A percentile compares a stretch with the other conserved stretches of the same genome.
Evolutionary conservation across 139 green algal species (phyloP).

Genomic region (Micractinium conductrix): DNA sequence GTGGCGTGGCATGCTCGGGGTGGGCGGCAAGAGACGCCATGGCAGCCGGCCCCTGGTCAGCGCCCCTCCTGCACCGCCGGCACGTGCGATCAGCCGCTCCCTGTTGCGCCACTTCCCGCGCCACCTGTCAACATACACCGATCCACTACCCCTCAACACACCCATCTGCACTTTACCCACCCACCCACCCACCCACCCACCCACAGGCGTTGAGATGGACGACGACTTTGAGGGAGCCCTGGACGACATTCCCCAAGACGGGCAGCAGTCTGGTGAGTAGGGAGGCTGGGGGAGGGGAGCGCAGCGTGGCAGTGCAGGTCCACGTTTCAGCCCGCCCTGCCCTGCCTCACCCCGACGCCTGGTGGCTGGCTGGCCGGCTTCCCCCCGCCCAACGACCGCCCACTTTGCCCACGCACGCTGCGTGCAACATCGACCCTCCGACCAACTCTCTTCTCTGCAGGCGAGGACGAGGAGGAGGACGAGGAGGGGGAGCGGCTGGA

Average conservation of each 20-base stretch:
- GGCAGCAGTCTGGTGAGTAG: constrained; percentile 50
- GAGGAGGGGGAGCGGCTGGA: constrained; percentile 68
- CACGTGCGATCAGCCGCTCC: too few species aligned
- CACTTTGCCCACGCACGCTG: background rate
- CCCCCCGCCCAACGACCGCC: too few species aligned
- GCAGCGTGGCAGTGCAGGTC: too few species aligned
- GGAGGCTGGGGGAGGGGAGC: too few species aligned
- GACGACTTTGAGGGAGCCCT: constrained; percentile 94
- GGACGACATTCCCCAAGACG: constrained; percentile 69
- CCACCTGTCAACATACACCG: background rate
- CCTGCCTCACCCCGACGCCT: too few species aligned
- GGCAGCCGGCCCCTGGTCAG: too few species aligned
- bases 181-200: background rate
- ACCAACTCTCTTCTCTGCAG: constrained; percentile 5
- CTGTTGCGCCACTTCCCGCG: too few species aligned
- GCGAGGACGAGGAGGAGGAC: constrained; percentile 73
- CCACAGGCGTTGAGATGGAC: constrained; percentile 95
- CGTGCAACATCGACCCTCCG: background rate
- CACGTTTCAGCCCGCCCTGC: too few species aligned
- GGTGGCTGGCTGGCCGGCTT: too few species aligned
- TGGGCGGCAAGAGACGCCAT: background rate
- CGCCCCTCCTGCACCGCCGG: too few species aligned
- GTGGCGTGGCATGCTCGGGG: too few species aligned
- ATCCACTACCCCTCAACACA: background rate
- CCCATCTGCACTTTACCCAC: background rate